Conservation (phyloP, 768 basidiomycete genomes). For the Mycena latifolia region DNA sequence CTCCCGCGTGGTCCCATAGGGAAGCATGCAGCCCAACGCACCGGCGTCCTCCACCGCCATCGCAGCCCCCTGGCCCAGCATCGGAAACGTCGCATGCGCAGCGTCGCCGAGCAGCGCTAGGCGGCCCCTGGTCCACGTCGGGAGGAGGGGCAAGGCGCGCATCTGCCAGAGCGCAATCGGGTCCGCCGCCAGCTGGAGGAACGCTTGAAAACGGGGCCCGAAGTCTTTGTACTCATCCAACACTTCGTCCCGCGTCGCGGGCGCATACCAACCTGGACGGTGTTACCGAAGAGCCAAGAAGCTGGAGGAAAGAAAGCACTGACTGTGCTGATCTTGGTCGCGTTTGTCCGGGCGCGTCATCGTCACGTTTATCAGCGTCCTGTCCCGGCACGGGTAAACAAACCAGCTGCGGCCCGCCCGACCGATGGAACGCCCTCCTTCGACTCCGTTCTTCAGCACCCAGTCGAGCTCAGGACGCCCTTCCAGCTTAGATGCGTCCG, state of each 20-base stretch:
- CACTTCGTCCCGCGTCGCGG: slow-evolving; percentile 11
- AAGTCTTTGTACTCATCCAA: slow-evolving; percentile 15
- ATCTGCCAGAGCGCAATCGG: slow-evolving; percentile 20
- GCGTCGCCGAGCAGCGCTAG: slow-evolving; percentile 15
- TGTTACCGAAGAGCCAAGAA: too few species aligned
- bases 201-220: slow-evolving; percentile 4
- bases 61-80: slow-evolving; percentile 11
- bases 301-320: too few species aligned
- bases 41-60: slow-evolving; percentile 21
- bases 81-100: slow-evolving; percentile 14
- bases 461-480: slow-evolving; percentile 16
- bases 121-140: slow-evolving; percentile 14
- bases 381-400: slow-evolving; percentile 2
- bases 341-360: slow-evolving; percentile 22
- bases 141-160: slow-evolving; percentile 10
- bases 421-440: slow-evolving; percentile 1
- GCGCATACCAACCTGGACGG: slow-evolving; percentile 6
- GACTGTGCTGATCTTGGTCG: slow-evolving; percentile 10
- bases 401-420: background rate
- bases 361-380: slow-evolving; percentile 12
- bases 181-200: slow-evolving; percentile 13
- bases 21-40: slow-evolving; percentile 12
- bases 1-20: slow-evolving; percentile 2
- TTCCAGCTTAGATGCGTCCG: slow-evolving; percentile 14
- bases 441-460: slow-evolving; percentile 13